These are phyloP conservation scores for Kappamyces sp. DNA, from an alignment of 192 early-diverging fungal species.

Conservation along the genomic window DNA sequence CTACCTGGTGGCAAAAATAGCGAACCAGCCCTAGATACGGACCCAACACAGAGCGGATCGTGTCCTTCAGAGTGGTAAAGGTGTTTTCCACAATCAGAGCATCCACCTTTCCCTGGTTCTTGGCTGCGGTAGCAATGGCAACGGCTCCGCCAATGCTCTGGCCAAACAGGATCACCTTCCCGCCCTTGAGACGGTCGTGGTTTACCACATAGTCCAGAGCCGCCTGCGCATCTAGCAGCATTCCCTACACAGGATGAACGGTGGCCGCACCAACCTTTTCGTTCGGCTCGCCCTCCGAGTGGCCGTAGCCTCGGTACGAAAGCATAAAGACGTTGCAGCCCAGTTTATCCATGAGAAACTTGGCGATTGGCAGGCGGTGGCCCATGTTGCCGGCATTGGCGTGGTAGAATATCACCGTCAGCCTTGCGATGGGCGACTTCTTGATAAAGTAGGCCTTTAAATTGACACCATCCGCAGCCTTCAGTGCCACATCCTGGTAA, in stretches of 20 bases:
- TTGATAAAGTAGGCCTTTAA: constrained; percentile 73
- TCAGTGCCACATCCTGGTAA: constrained; percentile 61
- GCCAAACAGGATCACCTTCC: constrained; percentile 82
- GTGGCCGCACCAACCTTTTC: no score
- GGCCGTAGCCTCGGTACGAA: constrained; percentile 84
- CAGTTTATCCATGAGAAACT: constrained; percentile 56
- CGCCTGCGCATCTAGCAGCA: constrained; percentile 82
- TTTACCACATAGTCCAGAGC: constrained; percentile 75
- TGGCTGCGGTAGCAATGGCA: constrained; percentile 76
- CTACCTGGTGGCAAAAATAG: constrained; percentile 83
- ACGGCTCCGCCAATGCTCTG: constrained; percentile 98
- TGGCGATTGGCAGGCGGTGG: constrained; percentile 88
- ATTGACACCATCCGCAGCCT: constrained; percentile 73
- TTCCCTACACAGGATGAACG: no score
- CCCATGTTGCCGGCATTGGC: constrained; percentile 99
- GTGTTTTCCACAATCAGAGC: constrained; percentile 93
- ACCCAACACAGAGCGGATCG: constrained; percentile 77
- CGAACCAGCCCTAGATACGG: constrained; percentile 60
- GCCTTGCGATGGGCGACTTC: constrained; percentile 22
- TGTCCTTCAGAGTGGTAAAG: constrained; percentile 79
- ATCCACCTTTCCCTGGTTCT: constrained; percentile 67
- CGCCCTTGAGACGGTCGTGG: constrained; percentile 65
- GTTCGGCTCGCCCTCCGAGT: constrained; percentile 65
- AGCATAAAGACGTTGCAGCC: constrained; percentile 91
- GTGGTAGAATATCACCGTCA: constrained; percentile 84